Evolutionary conservation across 2,329 filamentous ascomycete species (phyloP), one percentile per base, ranked within the genome.

Genomic region (Drechslerella coelobrocha): DNA sequence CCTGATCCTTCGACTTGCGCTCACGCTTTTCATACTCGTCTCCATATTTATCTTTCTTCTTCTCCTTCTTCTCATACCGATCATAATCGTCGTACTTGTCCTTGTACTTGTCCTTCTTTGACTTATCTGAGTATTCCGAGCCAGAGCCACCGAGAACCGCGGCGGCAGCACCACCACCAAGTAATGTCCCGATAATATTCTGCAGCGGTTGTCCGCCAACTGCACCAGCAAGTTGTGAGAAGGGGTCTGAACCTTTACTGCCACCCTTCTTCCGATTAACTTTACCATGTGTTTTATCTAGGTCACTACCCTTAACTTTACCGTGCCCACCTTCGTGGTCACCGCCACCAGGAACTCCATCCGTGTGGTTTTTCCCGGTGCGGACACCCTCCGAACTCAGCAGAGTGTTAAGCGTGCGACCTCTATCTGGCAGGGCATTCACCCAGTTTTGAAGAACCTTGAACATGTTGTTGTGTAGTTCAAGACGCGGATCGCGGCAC

Each of bases 321-420:
- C 74, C 74, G 17, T 76, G 75, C 0, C 75, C 75, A n/a, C 74
- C 74, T 0, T 61, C 69, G 14, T 73, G 72, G 3, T 72, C 74
- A 24, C 75, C 75, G 2, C 60, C 72, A 29, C 75, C 68, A n/a
- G n/a, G n/a, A 19, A 75, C 69, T 10, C 75, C 75, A 34, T 74
- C 78, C 10, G 78, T 80, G 78, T 96, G 91, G 78, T 97, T 99
- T 78, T 88, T 88, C 47, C 93, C 92, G 7, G 84, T 83, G 76
- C 86, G 89, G 68, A 99, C 94, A 5, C 90, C 91, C 59, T 95
- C 87, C 0, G 92, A 91, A 51, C 86, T 88, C 8, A 99, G 84
- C n/a, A 94, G 77, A 57, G 85, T 81, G 77, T 95, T 88, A 17
- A 97, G 82, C 55, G 86, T 84, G 56, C 85, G 81, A 2, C 84